Evolutionary conservation across 129 eudicot genomes (phyloP).

Genomic region (Dittrichia graveolens): DNA sequence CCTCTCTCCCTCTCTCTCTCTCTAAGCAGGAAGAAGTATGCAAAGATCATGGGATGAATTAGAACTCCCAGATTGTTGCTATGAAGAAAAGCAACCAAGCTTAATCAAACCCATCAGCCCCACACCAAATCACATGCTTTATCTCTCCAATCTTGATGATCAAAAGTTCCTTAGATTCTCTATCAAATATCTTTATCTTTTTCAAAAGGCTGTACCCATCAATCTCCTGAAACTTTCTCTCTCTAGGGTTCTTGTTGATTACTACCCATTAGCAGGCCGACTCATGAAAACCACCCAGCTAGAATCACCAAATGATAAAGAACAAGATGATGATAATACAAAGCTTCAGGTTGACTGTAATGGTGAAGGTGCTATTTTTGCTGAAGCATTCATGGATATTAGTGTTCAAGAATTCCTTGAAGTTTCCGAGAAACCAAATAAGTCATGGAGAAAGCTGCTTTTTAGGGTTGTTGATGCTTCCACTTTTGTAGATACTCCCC

Average conservation of each 20-base stretch:
- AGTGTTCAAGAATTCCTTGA: constrained; percentile 55
- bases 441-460: constrained; percentile 87
- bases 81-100: constrained; percentile 48
- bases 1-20: constrained; percentile 5
- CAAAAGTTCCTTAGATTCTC: constrained; percentile 94
- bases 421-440: constrained; percentile 66
- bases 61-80: constrained; percentile 83
- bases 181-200: constrained; percentile 80
- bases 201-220: constrained; percentile 45
- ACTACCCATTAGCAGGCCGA: constrained; percentile 95
- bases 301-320: constrained; percentile 39
- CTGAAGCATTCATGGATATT: constrained; percentile 77
- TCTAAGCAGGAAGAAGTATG: constrained; percentile 41
- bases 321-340: constrained; percentile 42
- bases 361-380: constrained; percentile 93
- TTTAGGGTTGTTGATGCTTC: constrained; percentile 68
- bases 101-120: constrained; percentile 65
- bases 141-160: constrained; percentile 89
- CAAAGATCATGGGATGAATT: constrained; percentile 35
- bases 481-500: constrained; percentile 81
- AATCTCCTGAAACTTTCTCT: constrained; percentile 58
- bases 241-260: constrained; percentile 64
- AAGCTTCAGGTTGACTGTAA: constrained; percentile 86
- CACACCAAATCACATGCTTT: constrained; percentile 70
- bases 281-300: constrained; percentile 28